These are phyloP conservation scores for Biscutella laevigata DNA, from an alignment of 441 rosid species.

Conservation along the genomic window DNA sequence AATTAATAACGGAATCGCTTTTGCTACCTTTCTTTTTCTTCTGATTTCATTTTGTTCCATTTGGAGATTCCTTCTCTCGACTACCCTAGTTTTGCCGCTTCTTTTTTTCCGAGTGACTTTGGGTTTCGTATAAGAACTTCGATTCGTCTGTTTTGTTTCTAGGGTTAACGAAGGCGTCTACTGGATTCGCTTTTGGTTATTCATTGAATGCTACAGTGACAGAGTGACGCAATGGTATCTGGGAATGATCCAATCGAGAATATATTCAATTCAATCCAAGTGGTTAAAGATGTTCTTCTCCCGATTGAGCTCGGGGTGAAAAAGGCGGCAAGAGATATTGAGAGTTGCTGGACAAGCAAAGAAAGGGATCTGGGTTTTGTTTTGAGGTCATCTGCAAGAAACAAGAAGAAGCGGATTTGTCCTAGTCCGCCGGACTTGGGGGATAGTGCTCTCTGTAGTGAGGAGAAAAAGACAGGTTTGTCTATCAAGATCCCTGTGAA, in stretches of 20 bases:
- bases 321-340: conserved; percentile 72
- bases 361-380: conserved; percentile 26
- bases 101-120: not conserved
- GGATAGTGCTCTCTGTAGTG: conserved; percentile 27
- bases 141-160: conserved; percentile 6
- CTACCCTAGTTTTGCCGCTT: no score
- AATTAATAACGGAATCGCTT: conserved; percentile 18
- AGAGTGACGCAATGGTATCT: conserved; percentile 45
- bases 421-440: conserved; percentile 5
- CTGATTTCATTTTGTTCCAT: conserved; percentile 4
- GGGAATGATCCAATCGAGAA: conserved; percentile 63
- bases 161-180: conserved; percentile 14
- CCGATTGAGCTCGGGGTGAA: conserved; percentile 70
- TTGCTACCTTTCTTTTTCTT: not conserved
- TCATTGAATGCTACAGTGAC: conserved; percentile 17
- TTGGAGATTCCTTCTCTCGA: no score
- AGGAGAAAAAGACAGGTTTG: conserved; percentile 54
- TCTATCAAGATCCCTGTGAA: conserved; percentile 56
- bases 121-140: not conserved
- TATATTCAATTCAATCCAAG: conserved; percentile 62
- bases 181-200: not conserved
- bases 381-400: conserved; percentile 21
- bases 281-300: conserved; percentile 49
- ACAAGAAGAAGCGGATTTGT: conserved; percentile 34
- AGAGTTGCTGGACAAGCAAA: conserved; percentile 52